phyloP scores from a whole-genome alignment of 352 stramenopile genomes.

The Globisporangium parvum region DNA sequence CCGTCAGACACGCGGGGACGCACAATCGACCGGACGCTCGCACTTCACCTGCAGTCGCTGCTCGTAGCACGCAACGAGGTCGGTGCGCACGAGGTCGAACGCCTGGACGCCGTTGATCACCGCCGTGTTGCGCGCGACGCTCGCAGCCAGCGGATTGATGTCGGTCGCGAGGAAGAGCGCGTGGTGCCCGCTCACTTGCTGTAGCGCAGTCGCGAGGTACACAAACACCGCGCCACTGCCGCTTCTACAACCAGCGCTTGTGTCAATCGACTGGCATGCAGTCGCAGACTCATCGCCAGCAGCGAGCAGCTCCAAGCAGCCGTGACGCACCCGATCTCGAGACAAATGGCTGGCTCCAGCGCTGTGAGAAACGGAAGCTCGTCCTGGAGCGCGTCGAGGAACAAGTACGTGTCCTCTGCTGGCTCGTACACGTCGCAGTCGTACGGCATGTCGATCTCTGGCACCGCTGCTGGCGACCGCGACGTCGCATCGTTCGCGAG shows the following conservation, averaged over 20 bases:
- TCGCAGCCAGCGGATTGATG: constrained; percentile 89
- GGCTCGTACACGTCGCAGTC: constrained; percentile 95
- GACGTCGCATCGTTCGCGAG: too few relatives aligned
- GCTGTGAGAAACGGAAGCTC: constrained; percentile 61
- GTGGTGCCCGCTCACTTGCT: constrained; percentile 37
- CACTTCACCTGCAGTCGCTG: constrained; percentile 53
- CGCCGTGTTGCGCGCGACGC: constrained; percentile 80
- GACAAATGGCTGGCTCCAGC: constrained; percentile 65
- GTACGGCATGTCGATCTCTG: constrained; percentile 72
- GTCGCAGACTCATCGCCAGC: background rate
- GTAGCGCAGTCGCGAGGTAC: constrained; percentile 75
- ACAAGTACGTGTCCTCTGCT: constrained; percentile 96
- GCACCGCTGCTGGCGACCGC: constrained; percentile 31
- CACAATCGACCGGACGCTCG: too few relatives aligned
- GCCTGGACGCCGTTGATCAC: constrained; percentile 66
- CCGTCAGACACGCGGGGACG: too few relatives aligned
- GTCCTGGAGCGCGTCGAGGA: constrained; percentile 93
- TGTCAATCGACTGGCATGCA: background rate
- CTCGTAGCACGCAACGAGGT: constrained; percentile 72
- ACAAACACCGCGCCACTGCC: constrained; percentile 58
- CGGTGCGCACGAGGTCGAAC: constrained; percentile 81
- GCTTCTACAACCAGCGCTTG: constrained; percentile 28
- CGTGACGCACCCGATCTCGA: constrained; percentile 80
- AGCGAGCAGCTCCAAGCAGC: background rate
- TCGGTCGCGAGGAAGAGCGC: constrained; percentile 86